A percentile compares a stretch with the other conserved stretches of the same genome.
These are phyloP conservation scores for Calocera cornea DNA, from an alignment of 768 basidiomycete genomes.

Conservation along the genomic window DNA sequence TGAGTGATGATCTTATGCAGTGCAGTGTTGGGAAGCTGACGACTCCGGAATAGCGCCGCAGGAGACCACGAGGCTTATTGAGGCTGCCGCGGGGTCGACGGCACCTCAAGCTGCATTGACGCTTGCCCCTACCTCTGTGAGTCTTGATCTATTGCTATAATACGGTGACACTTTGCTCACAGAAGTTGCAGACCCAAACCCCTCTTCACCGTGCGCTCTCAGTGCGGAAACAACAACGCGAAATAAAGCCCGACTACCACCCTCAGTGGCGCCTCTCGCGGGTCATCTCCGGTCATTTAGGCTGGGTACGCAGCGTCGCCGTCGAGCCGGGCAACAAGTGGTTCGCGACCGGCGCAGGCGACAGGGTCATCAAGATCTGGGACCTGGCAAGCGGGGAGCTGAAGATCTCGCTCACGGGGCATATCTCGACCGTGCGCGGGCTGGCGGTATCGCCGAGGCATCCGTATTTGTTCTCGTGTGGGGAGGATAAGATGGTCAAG, in stretches of 20 bases:
- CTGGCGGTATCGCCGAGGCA: constrained; percentile 84
- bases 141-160: neutral
- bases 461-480: constrained; percentile 94
- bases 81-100: neutral
- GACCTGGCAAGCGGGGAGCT: constrained; percentile 94
- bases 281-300: constrained; percentile 94
- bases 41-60: neutral
- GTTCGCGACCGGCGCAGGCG: constrained; percentile 97
- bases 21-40: neutral
- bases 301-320: constrained; percentile 92
- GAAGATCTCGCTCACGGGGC: constrained; percentile 91
- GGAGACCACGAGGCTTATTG: neutral
- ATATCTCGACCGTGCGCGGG: constrained; percentile 92
- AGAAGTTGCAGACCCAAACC: constrained; percentile 19
- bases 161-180: neutral
- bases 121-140: neutral
- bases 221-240: constrained; percentile 84
- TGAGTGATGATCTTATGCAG: neutral
- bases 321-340: constrained; percentile 97
- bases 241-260: constrained; percentile 90
- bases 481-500: constrained; percentile 99
- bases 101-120: constrained; percentile 14
- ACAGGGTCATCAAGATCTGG: constrained; percentile 98
- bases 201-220: constrained; percentile 80
- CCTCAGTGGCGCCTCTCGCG: constrained; percentile 91